These are phyloP conservation scores for Pythium rhizo-oryzae DNA, from an alignment of 352 stramenopile species.

Conservation along the genomic window DNA sequence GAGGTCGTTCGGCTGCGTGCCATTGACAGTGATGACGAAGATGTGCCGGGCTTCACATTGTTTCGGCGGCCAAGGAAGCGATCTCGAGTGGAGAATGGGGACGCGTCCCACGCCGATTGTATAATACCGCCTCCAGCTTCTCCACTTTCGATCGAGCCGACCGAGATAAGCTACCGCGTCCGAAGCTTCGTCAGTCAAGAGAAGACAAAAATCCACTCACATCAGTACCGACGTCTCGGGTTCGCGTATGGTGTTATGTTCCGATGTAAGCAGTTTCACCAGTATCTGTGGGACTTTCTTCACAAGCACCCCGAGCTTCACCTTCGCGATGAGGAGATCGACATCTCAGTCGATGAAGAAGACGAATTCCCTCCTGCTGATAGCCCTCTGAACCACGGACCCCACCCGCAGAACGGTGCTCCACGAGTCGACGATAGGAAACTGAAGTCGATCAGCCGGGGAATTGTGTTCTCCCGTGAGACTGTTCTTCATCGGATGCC, in stretches of 20 bases:
- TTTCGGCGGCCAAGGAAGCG: constrained; percentile 20
- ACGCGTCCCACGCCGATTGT: not conserved
- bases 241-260: constrained; percentile 87
- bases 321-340: constrained; percentile 45
- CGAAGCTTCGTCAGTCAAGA: constrained; percentile 66
- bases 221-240: constrained; percentile 75
- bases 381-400: not conserved
- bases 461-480: constrained; percentile 78
- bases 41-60: constrained; percentile 25
- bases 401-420: not conserved
- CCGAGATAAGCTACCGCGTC: constrained; percentile 72
- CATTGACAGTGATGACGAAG: constrained; percentile 46
- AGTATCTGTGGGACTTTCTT: constrained; percentile 71
- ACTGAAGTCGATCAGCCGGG: constrained; percentile 12
- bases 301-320: constrained; percentile 45
- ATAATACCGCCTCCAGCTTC: not conserved
- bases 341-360: constrained; percentile 43
- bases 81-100: constrained; percentile 7
- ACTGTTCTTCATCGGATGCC: constrained; percentile 77
- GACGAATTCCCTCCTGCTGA: constrained; percentile 22
- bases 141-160: not conserved
- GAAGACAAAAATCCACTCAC: constrained; percentile 53
- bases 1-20: constrained; percentile 57
- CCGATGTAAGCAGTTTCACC: constrained; percentile 79
- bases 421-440: not conserved